phyloP scores from a whole-genome alignment of 2,329 filamentous ascomycete genomes.

The Neophaeococcomyces aloes region DNA sequence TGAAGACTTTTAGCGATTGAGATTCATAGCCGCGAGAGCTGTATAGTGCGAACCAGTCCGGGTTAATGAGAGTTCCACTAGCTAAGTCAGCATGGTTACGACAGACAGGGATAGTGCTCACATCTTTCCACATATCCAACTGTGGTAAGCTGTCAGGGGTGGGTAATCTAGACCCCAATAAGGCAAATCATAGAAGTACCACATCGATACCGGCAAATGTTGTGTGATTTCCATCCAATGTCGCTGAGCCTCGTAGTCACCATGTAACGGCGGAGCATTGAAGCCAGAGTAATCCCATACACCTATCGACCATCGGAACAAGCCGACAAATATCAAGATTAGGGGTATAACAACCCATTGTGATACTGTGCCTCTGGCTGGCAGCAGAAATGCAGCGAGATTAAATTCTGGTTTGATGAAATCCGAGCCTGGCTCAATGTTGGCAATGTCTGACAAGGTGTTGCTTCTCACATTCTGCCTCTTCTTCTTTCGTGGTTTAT shows the following conservation, averaged over 20 bases:
- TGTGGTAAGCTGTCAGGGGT: conserved; percentile 94
- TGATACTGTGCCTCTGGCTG: conserved; percentile 66
- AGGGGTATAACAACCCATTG: conserved; percentile 88
- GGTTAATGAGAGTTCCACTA: conserved; percentile 63
- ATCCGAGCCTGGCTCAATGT: conserved; percentile 35
- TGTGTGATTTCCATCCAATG: conserved; percentile 98
- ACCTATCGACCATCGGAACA: conserved; percentile 87
- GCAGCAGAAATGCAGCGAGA: conserved; percentile 88
- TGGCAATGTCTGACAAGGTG: conserved; percentile 33
- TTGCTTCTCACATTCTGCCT: conserved; percentile 25
- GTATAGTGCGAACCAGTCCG: conserved; percentile 77
- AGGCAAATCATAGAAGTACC: conserved; percentile 94
- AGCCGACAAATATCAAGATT: conserved; percentile 76
- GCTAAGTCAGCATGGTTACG: conserved; percentile 14
- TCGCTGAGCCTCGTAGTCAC: conserved; percentile 93
- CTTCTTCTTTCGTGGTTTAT: conserved; percentile 38
- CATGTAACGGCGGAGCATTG: conserved; percentile 76
- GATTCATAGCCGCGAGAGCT: conserved; percentile 74
- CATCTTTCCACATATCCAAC: conserved; percentile 84
- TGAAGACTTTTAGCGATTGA: conserved; percentile 75
- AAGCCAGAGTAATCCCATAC: conserved; percentile 93
- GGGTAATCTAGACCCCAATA: conserved; percentile 99
- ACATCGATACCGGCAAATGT: conserved; percentile 78
- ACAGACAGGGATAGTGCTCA: conserved; percentile 28
- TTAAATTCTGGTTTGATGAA: conserved; percentile 64